Conservation (phyloP, 1,139 yeast genomes). For the Geotrichum klebahnii region DNA sequence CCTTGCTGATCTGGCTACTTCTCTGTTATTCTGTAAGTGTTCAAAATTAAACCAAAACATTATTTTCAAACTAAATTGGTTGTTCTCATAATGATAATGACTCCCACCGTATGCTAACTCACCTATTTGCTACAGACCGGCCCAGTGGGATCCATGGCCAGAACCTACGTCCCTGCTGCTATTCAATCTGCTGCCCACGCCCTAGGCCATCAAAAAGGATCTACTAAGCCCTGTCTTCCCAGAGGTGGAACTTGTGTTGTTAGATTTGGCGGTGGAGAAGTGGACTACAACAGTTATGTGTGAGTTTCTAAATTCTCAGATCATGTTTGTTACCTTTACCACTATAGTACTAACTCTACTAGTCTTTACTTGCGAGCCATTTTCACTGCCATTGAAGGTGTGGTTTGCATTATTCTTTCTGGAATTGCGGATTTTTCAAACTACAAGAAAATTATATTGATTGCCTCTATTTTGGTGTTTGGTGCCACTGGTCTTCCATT, state of each 20-base stretch:
- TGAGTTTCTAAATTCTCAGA: slow-evolving; percentile 1
- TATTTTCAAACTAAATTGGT: not conserved
- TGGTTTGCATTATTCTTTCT: slow-evolving; percentile 43
- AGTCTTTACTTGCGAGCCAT: slow-evolving; percentile 42
- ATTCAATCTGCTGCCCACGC: slow-evolving; percentile 44
- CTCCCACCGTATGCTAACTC: not conserved
- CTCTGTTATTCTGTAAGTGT: slow-evolving; percentile 32
- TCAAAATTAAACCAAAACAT: not conserved
- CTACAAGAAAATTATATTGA: slow-evolving; percentile 41
- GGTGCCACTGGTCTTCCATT: slow-evolving; percentile 45
- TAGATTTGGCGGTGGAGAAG: slow-evolving; percentile 40
- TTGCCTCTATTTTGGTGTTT: slow-evolving; percentile 39
- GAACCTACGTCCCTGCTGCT: slow-evolving; percentile 46
- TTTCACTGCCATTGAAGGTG: slow-evolving; percentile 44
- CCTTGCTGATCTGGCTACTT: slow-evolving; percentile 37
- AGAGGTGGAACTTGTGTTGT: slow-evolving; percentile 45
- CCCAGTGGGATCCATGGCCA: slow-evolving; percentile 46
- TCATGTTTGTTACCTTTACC: not conserved
- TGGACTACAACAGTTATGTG: slow-evolving; percentile 39
- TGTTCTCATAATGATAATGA: not conserved
- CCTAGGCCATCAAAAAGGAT: slow-evolving; percentile 35
- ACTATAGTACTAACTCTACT: slow-evolving; percentile 25
- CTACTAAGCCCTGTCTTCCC: slow-evolving; percentile 34
- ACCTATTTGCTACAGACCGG: slow-evolving; percentile 35
- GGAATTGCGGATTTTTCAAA: slow-evolving; percentile 48